Evolutionary conservation across 192 early-diverging fungal genomes (phyloP).

Genomic region (Backusella tuberculispora): DNA sequence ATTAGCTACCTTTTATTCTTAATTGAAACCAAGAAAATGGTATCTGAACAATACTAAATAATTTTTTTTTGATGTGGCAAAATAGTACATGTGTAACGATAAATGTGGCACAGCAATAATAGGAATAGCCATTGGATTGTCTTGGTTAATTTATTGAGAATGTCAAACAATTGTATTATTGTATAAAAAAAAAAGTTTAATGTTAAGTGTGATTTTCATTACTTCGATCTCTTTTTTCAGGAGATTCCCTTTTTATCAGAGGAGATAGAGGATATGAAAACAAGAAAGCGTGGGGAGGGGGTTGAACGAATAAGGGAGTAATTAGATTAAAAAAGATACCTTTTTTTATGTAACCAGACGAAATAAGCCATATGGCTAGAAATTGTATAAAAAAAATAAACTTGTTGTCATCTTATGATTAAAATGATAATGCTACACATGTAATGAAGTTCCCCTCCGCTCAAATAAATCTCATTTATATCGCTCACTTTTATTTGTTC

Average conservation of each 20-base stretch:
- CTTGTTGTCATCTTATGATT: not conserved
- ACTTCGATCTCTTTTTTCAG: too few species aligned
- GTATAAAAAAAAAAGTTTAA: too few species aligned
- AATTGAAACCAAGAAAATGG: conserved; percentile 7
- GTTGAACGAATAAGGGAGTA: too few species aligned
- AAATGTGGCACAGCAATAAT: not conserved
- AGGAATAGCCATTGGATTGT: not conserved
- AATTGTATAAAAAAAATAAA: not conserved
- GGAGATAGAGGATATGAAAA: not conserved
- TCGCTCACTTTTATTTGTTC: not conserved
- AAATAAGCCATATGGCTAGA: not conserved
- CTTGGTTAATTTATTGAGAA: not conserved
- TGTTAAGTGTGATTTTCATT: too few species aligned
- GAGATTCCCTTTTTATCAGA: too few species aligned
- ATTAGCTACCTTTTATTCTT: not conserved
- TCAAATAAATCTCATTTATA: conserved; percentile 4
- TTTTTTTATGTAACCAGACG: not conserved
- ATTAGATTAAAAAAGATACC: too few species aligned
- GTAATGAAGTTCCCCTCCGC: not conserved
- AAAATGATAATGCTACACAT: conserved; percentile 4
- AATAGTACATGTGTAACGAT: not conserved
- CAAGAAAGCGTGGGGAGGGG: not conserved
- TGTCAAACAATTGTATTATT: not conserved
- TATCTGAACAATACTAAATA: too few species aligned
- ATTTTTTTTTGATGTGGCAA: not conserved